phyloP scores from a whole-genome alignment of 139 green algal genomes.

The Chlorella ohadii region DNA sequence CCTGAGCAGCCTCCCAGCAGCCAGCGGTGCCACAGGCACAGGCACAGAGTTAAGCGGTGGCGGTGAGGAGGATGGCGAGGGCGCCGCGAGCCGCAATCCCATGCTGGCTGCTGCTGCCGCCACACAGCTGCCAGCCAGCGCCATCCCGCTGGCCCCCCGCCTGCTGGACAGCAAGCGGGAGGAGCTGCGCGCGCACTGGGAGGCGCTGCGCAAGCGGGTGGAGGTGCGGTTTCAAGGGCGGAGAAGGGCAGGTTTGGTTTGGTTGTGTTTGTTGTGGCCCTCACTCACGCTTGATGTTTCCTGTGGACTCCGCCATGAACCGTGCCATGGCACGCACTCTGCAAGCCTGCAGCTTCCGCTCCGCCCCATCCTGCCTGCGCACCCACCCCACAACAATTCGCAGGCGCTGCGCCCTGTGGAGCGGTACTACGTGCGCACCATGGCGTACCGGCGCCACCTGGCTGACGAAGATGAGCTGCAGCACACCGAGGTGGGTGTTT shows the following conservation, averaged over 20 bases:
- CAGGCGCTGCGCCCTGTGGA: constrained; percentile 49
- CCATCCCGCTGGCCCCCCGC: background rate
- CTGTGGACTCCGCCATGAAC: too few relatives aligned
- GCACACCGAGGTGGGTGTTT: background rate
- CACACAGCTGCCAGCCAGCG: background rate
- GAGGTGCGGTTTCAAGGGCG: background rate
- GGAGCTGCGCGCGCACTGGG: constrained; percentile 42
- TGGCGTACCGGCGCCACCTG: constrained; percentile 57
- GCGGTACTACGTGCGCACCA: constrained; percentile 52
- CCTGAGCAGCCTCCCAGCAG: background rate
- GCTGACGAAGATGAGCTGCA: constrained; percentile 29
- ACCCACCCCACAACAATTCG: too few relatives aligned
- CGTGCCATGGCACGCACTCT: too few relatives aligned
- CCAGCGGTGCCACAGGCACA: background rate
- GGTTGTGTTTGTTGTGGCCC: too few relatives aligned
- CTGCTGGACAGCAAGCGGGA: constrained; percentile 19
- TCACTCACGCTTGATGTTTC: too few relatives aligned
- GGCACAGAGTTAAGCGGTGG: background rate
- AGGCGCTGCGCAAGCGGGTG: constrained; percentile 34
- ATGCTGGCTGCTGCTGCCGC: background rate
- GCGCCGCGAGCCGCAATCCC: background rate
- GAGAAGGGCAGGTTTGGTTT: too few relatives aligned
- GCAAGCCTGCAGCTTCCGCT: too few relatives aligned
- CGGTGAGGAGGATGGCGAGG: background rate
- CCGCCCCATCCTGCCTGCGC: too few relatives aligned